phyloP scores from a whole-genome alignment of 1,284 basidiomycete genomes.

The Tylopilus microsporus region DNA sequence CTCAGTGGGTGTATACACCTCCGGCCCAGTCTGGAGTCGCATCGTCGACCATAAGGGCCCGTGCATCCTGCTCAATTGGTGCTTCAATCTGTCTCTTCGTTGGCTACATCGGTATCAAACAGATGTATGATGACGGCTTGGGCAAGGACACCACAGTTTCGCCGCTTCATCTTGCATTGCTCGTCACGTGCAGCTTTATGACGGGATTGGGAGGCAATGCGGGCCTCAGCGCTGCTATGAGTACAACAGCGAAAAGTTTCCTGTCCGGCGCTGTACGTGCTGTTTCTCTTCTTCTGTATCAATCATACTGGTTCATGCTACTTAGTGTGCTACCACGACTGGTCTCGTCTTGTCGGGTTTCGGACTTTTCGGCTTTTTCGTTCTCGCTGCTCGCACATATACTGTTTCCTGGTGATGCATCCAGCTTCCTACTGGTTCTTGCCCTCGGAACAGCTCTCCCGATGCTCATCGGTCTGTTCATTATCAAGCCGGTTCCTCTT shows the following conservation, averaged over 20 bases:
- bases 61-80: slow-evolving; percentile 41
- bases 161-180: slow-evolving; percentile 33
- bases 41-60: slow-evolving; percentile 65
- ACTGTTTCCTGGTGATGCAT: slow-evolving; percentile 67
- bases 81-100: slow-evolving; percentile 51
- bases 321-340: slow-evolving; percentile 66
- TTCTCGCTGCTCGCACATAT: slow-evolving; percentile 67
- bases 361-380: slow-evolving; percentile 76
- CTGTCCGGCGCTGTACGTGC: slow-evolving; percentile 45
- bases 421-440: slow-evolving; percentile 64
- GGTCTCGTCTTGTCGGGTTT: slow-evolving; percentile 78
- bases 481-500: slow-evolving; percentile 58
- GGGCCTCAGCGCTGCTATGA: slow-evolving; percentile 52
- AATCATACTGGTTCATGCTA: neutral
- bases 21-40: slow-evolving; percentile 65
- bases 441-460: slow-evolving; percentile 66
- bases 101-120: slow-evolving; percentile 65
- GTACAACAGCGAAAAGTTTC: slow-evolving; percentile 65
- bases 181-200: slow-evolving; percentile 52
- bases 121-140: slow-evolving; percentile 54
- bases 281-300: neutral
- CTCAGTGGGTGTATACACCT: slow-evolving; percentile 56
- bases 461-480: slow-evolving; percentile 62
- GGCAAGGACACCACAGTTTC: slow-evolving; percentile 18
- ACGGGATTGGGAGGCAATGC: slow-evolving; percentile 63